Conservation (phyloP, 306 rosid genomes). For the Astragalus membranaceus region DNA sequence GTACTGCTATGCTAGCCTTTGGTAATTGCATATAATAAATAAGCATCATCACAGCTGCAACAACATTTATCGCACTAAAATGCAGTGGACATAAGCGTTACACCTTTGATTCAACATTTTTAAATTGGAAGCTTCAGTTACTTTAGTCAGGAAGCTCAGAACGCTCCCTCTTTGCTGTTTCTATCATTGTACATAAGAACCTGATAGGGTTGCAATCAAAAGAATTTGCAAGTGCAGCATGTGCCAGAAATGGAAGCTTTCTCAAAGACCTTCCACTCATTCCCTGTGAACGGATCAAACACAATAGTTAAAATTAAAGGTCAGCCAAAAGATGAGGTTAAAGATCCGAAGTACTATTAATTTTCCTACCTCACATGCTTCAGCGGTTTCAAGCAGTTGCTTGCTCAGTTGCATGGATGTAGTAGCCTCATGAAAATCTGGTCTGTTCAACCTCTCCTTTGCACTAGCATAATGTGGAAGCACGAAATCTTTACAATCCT, state of each 20-base stretch:
- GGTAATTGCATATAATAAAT: constrained; percentile 21
- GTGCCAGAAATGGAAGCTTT: constrained; percentile 92
- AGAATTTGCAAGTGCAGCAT: constrained; percentile 67
- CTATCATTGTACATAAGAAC: constrained; percentile 71
- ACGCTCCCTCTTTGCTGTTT: constrained; percentile 73
- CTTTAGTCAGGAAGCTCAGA: constrained; percentile 78
- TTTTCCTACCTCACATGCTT: constrained; percentile 74
- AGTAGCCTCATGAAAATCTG: constrained; percentile 34
- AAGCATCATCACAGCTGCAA: constrained; percentile 15
- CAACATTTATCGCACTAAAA: constrained; percentile 2
- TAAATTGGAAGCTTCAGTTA: constrained; percentile 1
- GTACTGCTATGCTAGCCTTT: neutral
- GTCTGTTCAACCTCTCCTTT: constrained; percentile 47
- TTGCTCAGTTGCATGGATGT: constrained; percentile 40
- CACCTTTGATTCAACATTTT: constrained; percentile 8
- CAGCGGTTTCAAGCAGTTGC: constrained; percentile 70
- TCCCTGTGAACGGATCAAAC: constrained; percentile 48
- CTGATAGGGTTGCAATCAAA: constrained; percentile 52
- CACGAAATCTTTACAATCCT: constrained; percentile 42
- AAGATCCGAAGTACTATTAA: constrained; percentile 7
- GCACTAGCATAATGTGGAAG: constrained; percentile 60
- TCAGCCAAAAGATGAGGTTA: constrained; percentile 10
- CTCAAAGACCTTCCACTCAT: constrained; percentile 85
- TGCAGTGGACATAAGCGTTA: constrained; percentile 8
- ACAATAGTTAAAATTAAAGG: neutral